Percentiles rank a stretch among this genome's conserved stretches.
These are phyloP conservation scores for Meripilus lineatus DNA, from an alignment of 1,284 basidiomycete species.

Conservation along the genomic window DNA sequence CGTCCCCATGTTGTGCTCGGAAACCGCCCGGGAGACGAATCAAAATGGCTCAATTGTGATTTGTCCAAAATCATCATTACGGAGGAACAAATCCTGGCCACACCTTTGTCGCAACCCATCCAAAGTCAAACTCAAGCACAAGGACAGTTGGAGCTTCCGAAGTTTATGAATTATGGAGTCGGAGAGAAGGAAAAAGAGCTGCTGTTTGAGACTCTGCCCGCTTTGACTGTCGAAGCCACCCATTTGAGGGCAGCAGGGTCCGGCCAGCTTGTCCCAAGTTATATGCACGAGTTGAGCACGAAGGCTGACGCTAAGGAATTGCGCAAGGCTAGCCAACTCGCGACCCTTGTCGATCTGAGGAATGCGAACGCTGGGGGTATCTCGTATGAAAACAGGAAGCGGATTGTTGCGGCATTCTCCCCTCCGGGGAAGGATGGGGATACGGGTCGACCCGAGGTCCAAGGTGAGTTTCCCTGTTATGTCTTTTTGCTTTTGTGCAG, in stretches of 20 bases:
- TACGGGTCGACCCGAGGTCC: conserved; percentile 82
- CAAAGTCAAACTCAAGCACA: too few species aligned
- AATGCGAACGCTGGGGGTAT: conserved; percentile 86
- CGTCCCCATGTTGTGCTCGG: conserved; percentile 74
- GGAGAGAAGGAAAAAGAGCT: conserved; percentile 46
- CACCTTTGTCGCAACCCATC: conserved; percentile 16
- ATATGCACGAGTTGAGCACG: conserved; percentile 2
- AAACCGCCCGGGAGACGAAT: conserved; percentile 52
- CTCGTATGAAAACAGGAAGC: conserved; percentile 78
- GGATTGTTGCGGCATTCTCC: conserved; percentile 82
- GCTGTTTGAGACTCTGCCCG: conserved; percentile 58
- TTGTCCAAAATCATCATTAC: conserved; percentile 60
- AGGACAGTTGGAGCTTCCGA: conserved; percentile 36
- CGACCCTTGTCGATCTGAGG: conserved; percentile 74
- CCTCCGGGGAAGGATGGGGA: conserved; percentile 63
- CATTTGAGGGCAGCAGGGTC: neutral
- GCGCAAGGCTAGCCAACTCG: conserved; percentile 59
- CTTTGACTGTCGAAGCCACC: conserved; percentile 33
- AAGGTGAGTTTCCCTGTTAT: conserved; percentile 54
- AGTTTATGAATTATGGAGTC: conserved; percentile 59
- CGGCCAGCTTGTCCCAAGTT: conserved; percentile 1
- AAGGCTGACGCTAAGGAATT: conserved; percentile 38
- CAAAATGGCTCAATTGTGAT: conserved; percentile 61
- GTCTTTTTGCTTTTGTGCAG: neutral
- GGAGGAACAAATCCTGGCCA: conserved; percentile 41